Base-by-base conservation (phyloP, 169 alveolate genomes). In the Cryptosporidium viatorum region DNA sequence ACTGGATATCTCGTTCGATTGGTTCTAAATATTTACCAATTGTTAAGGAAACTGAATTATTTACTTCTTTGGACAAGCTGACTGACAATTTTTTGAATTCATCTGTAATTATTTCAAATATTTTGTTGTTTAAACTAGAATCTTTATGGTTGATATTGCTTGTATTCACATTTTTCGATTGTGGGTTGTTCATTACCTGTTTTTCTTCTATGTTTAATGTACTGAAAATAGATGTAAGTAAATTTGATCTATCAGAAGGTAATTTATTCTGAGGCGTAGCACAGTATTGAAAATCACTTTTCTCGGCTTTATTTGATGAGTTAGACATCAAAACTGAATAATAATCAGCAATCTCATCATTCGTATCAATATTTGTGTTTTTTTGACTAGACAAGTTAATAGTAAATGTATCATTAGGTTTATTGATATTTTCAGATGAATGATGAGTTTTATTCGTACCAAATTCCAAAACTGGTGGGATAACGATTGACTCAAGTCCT, bases 291-390 rank as follows among this genome's bases (percentile, higher is more conserved):
- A 37, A 37, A 39, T 33, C 43, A 16, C 33, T 59, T 39, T 52
- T 58, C 29, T 59, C 86, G 33, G 26, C 23, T 37, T 74, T 74
- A 6, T 48, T 58, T 2, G 65, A 52, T 21, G 86, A 5, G 14
- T 12, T 58, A 5, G 58, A 21, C 60, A 74, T 74, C 33, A 74
- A 58, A 35, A 48, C 86, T 3, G 86, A 33, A 35, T 74, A 74
- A 43, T 74, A 74, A 33, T 74, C 86, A 21, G 86, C 65, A 29
- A 74, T 43, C 26, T 74, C 86, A n/a, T 59, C 55, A 16, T 23
- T 71, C 18, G 73, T 18, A 55, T 29, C 71, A 51, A 12, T 0
- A 70, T 37, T 50, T 16, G 59, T 35, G 18, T 12, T 60, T 26
- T 35, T 33, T 6, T 39, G 41, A 37, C 33, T 58, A n/a, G 37